Evolutionary conservation across 139 green algal species (phyloP).

Genomic region (Pseudopediastrum boryanum): DNA sequence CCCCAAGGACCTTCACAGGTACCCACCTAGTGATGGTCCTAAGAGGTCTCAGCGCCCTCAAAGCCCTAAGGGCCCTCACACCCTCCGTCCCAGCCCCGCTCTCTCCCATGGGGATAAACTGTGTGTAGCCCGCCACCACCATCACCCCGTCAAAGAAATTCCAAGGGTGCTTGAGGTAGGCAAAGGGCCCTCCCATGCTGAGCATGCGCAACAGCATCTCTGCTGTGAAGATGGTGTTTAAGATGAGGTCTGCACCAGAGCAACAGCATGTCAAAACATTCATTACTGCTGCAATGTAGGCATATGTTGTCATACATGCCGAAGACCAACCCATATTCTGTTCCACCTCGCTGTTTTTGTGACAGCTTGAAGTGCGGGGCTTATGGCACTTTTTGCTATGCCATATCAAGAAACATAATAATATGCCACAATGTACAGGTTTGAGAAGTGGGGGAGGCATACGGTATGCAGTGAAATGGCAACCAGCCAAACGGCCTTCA

Average conservation of each 20-base stretch:
- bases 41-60: slow-evolving; percentile 78
- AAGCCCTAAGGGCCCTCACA: slow-evolving; percentile 66
- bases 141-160: slow-evolving; percentile 79
- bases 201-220: slow-evolving; percentile 72
- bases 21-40: slow-evolving; percentile 75
- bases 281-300: neutral
- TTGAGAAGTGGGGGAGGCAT: too few relatives aligned
- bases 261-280: neutral
- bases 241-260: slow-evolving; percentile 59
- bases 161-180: slow-evolving; percentile 66
- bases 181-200: slow-evolving; percentile 47
- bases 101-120: slow-evolving; percentile 52
- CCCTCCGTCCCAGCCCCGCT: slow-evolving; percentile 27
- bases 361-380: neutral
- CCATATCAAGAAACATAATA: neutral
- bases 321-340: neutral
- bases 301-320: neutral
- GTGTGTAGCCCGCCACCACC: slow-evolving; percentile 68
- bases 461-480: too few relatives aligned
- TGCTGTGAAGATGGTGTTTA: slow-evolving; percentile 75
- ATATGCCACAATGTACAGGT: too few relatives aligned
- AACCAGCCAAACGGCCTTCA: too few relatives aligned
- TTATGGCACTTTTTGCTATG: neutral
- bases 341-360: neutral
- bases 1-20: too few relatives aligned